Base-by-base conservation (phyloP, 257 asterid genomes). In the Verbascum thapsus region DNA sequence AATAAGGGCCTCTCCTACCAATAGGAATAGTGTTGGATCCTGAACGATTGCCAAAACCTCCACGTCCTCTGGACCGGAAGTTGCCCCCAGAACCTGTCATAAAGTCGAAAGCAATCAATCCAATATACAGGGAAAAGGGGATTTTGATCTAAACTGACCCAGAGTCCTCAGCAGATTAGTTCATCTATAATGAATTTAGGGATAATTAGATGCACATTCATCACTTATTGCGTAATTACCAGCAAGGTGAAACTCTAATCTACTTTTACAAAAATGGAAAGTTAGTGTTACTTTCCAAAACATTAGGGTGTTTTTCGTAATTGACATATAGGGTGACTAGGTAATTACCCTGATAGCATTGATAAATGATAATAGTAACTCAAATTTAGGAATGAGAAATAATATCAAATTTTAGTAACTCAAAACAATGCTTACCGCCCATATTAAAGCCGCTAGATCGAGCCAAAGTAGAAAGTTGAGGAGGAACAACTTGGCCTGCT, bases 401-500 rank as follows among this genome's bases (percentile, higher is more conserved):
- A 48, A 59, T 11, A 55, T n/a, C 2, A 56, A 9, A 15, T 17
- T 35, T 44, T 10, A 11, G 60, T 6, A 64, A 51, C 15, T 18
- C 67, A 16, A 26, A 26, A 17, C 9, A 59, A 26, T 56, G 49
- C 71, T 63, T 76, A 91, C 98, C 96, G 50, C 87, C 86, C 17
- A 34, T 30, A 51, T 71, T 81, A 38, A 71, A 66, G 60, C 78
- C 84, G 47, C 66, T 34, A 8, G 82, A 74, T 18, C 80, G 82
- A 13, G 81, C 76, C 80, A 90, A 55, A 39, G 91, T 83, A 73
- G 86, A 72, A 58, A 90, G 83, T 55, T 82, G 89, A 64, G 96
- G 98, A 37, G 95, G 91, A 22, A 90, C 91, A 19, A 72, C 51
- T 75, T 90, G 98, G 40, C 94, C 84, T 5, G 98, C 98, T 80